Percentiles rank a stretch among this genome's conserved stretches.
phyloP scores from a whole-genome alignment of 805 yeast genomes.

The Wickerhamiella slavikovae region DNA sequence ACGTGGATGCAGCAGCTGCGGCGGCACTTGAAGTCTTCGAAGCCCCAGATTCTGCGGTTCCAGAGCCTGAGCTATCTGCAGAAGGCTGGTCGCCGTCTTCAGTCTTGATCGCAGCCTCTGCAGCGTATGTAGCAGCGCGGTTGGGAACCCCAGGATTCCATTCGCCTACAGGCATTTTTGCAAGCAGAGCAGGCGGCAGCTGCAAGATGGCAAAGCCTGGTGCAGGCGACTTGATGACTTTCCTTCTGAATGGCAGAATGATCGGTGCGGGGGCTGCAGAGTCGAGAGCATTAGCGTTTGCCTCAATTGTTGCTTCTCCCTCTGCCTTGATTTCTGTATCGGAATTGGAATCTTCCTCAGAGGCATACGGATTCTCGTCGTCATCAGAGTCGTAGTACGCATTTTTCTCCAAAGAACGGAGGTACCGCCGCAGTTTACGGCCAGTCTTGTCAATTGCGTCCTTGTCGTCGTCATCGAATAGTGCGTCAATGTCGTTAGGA shows the following conservation, averaged over 20 bases:
- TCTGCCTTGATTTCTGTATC: constrained; percentile 25
- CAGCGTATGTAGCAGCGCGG: constrained; percentile 3
- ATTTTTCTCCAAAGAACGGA: constrained; percentile 67
- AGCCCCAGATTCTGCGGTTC: not conserved
- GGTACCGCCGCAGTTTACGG: constrained; percentile 59
- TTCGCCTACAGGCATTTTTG: constrained; percentile 54
- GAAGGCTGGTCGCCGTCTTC: not conserved
- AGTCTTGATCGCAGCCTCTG: constrained; percentile 1
- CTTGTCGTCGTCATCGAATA: constrained; percentile 52
- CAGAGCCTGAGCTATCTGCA: not conserved
- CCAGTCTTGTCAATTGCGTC: constrained; percentile 70
- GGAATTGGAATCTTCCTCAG: constrained; percentile 28
- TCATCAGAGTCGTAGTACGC: constrained; percentile 76
- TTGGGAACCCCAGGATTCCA: constrained; percentile 54
- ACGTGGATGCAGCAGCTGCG: not conserved
- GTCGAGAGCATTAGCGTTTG: constrained; percentile 3
- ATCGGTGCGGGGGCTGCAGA: constrained; percentile 13
- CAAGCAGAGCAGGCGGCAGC: constrained; percentile 39
- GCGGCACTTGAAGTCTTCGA: not conserved
- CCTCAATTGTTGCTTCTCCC: constrained; percentile 11
- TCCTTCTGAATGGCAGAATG: constrained; percentile 13
- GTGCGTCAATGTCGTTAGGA: constrained; percentile 37
- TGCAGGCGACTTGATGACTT: constrained; percentile 24
- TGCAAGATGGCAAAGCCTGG: constrained; percentile 40
- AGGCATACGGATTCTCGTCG: constrained; percentile 63